phyloP scores from a whole-genome alignment of 306 rosid species.

The Ormosia emarginata region DNA sequence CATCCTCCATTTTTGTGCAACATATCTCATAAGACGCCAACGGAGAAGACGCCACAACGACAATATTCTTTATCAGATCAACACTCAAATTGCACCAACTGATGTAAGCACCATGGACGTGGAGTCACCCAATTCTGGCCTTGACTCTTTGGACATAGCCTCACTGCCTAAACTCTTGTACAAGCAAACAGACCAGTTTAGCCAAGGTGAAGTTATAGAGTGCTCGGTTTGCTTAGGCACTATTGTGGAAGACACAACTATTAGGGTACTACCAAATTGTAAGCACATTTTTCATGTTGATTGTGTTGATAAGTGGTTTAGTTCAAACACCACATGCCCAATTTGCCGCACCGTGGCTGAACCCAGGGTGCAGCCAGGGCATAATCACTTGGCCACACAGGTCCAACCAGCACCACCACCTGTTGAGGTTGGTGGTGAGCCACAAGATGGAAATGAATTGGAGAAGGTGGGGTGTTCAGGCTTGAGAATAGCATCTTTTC shows the following conservation, averaged over 20 bases:
- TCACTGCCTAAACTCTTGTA: conserved; percentile 42
- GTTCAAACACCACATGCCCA: conserved; percentile 48
- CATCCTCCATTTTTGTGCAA: conserved; percentile 2
- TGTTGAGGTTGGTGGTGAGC: conserved; percentile 10
- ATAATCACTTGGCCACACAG: not conserved
- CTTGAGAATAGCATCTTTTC: conserved; percentile 30
- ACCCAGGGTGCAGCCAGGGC: conserved; percentile 6
- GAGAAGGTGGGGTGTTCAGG: not conserved
- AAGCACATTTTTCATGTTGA: conserved; percentile 51
- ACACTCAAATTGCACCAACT: conserved; percentile 14
- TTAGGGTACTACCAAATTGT: conserved; percentile 47
- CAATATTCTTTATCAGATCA: not conserved
- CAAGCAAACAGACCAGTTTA: conserved; percentile 24
- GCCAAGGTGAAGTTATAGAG: conserved; percentile 27
- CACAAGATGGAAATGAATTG: not conserved
- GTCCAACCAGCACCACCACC: conserved; percentile 29
- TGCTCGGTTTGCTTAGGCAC: conserved; percentile 52
- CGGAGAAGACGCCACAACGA: conserved; percentile 19
- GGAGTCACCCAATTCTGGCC: conserved; percentile 29
- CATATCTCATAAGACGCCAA: conserved; percentile 8
- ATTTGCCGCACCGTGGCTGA: conserved; percentile 42
- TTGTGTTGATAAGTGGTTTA: conserved; percentile 55
- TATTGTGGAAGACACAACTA: conserved; percentile 31
- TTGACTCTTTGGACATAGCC: conserved; percentile 35
- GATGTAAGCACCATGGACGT: not conserved